phyloP scores from a whole-genome alignment of 2,329 filamentous ascomycete species.

The Colletotrichum australisinense region DNA sequence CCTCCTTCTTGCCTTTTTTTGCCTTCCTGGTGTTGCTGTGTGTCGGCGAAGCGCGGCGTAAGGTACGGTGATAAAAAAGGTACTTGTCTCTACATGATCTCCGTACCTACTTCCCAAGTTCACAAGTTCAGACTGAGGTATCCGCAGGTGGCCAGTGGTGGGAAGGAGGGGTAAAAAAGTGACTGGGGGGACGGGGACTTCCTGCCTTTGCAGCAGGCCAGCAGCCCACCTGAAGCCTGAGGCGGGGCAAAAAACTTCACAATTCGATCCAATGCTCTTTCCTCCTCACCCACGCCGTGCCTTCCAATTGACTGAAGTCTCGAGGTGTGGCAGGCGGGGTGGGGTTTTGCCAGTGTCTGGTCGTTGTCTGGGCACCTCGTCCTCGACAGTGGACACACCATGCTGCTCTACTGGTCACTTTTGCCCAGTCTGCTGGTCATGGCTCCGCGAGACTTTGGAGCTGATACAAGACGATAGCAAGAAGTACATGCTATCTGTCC shows the following conservation, averaged over 20 bases:
- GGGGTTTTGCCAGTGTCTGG: slow-evolving; percentile 14
- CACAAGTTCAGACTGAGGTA: background rate
- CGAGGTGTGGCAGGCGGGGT: slow-evolving; percentile 28
- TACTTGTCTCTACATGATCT: no score
- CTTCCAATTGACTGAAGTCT: background rate
- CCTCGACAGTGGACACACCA: no score
- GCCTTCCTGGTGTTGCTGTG: background rate
- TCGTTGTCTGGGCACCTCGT: background rate
- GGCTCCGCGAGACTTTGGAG: slow-evolving; percentile 21
- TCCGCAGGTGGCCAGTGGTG: background rate
- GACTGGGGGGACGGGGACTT: slow-evolving; percentile 2
- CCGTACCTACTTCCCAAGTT: background rate
- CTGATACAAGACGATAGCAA: background rate
- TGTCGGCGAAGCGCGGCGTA: slow-evolving; percentile 16
- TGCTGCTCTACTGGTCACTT: no score
- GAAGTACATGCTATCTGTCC: background rate
- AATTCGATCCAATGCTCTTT: background rate
- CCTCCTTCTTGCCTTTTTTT: background rate
- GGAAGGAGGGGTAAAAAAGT: background rate
- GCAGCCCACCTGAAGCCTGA: background rate
- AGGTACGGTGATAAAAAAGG: background rate
- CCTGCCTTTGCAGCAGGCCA: background rate
- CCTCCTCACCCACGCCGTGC: no score
- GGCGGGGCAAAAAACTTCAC: slow-evolving; percentile 35
- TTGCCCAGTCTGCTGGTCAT: background rate